A percentile compares a stretch with the other conserved stretches of the same genome.
Conservation (phyloP, 805 yeast species). For the Brettanomyces sp. region DNA sequence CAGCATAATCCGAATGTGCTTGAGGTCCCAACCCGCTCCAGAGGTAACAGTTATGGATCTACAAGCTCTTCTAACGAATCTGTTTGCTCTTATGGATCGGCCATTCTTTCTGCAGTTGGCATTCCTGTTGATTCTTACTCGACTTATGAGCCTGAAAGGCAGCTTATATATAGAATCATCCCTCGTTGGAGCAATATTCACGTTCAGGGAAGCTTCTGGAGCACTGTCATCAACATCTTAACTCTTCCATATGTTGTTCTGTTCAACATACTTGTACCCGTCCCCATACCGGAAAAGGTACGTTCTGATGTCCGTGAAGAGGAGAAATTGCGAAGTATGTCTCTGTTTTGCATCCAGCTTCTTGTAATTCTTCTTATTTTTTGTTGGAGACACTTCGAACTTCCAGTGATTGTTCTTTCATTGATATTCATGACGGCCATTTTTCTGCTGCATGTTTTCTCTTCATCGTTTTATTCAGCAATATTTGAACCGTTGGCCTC, state of each 20-base stretch:
- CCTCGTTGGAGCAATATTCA: neutral
- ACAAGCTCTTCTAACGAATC: neutral
- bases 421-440: neutral
- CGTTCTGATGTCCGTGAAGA: constrained; percentile 8
- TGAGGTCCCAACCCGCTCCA: neutral
- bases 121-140: neutral
- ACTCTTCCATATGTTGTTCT: constrained; percentile 18
- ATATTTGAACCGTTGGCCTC: constrained; percentile 16
- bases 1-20: neutral
- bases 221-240: constrained; percentile 14
- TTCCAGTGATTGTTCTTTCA: neutral
- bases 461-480: constrained; percentile 4
- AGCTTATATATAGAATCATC: neutral
- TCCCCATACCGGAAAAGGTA: constrained; percentile 16
- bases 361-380: constrained; percentile 13
- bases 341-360: constrained; percentile 22
- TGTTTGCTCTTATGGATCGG: neutral
- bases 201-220: constrained; percentile 9
- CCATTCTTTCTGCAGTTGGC: constrained; percentile 1
- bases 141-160: neutral
- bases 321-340: constrained; percentile 6
- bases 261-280: constrained; percentile 20
- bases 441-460: neutral
- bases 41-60: neutral
- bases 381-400: neutral